Conservation (phyloP, 2,329 filamentous ascomycete genomes). For the Apiospora hydei region DNA sequence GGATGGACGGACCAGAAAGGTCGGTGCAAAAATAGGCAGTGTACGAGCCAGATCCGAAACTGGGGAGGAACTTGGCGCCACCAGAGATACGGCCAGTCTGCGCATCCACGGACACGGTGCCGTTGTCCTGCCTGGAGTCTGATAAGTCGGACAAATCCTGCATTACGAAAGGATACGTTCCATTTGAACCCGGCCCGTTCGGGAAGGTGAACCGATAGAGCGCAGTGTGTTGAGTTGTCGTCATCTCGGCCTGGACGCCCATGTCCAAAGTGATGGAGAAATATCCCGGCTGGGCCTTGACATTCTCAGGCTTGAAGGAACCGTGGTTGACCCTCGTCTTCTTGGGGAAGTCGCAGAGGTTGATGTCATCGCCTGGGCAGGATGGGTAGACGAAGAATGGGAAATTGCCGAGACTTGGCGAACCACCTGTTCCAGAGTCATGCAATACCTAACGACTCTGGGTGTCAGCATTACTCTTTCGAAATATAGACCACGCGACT, state of each 20-base stretch:
- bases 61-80: constrained; percentile 67
- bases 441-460: constrained; percentile 51
- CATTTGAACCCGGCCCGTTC: constrained; percentile 42
- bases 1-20: constrained; percentile 64
- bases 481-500: too few species aligned
- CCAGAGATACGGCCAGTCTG: constrained; percentile 68
- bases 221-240: constrained; percentile 68
- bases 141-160: constrained; percentile 72
- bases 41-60: constrained; percentile 70
- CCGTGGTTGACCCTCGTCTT: constrained; percentile 48
- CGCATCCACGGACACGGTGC: constrained; percentile 60
- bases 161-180: constrained; percentile 65
- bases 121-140: constrained; percentile 65
- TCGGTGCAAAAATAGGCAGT: constrained; percentile 71
- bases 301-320: constrained; percentile 56
- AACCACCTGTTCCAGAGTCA: constrained; percentile 64
- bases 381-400: constrained; percentile 72
- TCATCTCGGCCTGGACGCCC: constrained; percentile 71
- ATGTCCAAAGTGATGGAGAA: constrained; percentile 67
- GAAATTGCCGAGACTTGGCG: constrained; percentile 75
- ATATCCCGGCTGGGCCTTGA: constrained; percentile 68
- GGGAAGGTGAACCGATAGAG: constrained; percentile 73
- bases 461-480: neutral
- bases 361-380: constrained; percentile 67
- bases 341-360: constrained; percentile 68